Base-by-base conservation (phyloP, 805 yeast species). In the Osmozyma mogii region DNA sequence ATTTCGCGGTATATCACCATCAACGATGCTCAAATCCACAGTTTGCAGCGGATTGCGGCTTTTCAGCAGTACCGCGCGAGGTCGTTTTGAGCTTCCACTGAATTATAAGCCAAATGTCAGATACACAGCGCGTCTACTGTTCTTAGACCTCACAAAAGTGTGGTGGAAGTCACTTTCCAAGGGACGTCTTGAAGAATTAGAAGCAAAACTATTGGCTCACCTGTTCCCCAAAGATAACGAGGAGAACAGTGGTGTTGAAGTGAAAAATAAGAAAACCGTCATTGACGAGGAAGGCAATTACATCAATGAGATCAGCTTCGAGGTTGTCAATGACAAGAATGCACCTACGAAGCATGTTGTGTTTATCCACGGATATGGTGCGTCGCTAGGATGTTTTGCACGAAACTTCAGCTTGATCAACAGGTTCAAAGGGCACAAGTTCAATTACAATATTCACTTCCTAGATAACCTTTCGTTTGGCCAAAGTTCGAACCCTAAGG, bases 331-430 rank as follows among this genome's bases (percentile, higher is more conserved):
- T 31, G 38, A 45, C 30, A 21, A 20, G 1, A 38, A 32, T 8
- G 33, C 33, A 3, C 42, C 45, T 7, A 47, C 54, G 1, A 68
- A 55, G 34, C 58, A 70, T 44, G 37, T 72, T 14, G 78, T 71
- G 3, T 63, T 72, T 52, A 32, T 72, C 13, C 79, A 72, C 42
- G 79, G 79, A 0, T 72, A 68, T 47, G 78, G 74, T 0, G 75
- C 78, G 1, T 61, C 74, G 0, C 47, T 61, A 11, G 77, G 77
- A 2, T 70, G 75, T 51, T 72, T 70, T 56, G 74, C 73, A 18
- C 58, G 75, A 29, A 72, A 72, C 36, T 62, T 70, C 32, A 66
- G 65, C 33, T 45, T 63, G 6, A 47, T 72, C 27, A 59, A 46
- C 36, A 28, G 51, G 13, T 44, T 53, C 25, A 32, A 34, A 27